These are phyloP conservation scores for Hymenoscyphus fraxineus DNA, from an alignment of 2,329 filamentous ascomycete species.

Conservation along the genomic window DNA sequence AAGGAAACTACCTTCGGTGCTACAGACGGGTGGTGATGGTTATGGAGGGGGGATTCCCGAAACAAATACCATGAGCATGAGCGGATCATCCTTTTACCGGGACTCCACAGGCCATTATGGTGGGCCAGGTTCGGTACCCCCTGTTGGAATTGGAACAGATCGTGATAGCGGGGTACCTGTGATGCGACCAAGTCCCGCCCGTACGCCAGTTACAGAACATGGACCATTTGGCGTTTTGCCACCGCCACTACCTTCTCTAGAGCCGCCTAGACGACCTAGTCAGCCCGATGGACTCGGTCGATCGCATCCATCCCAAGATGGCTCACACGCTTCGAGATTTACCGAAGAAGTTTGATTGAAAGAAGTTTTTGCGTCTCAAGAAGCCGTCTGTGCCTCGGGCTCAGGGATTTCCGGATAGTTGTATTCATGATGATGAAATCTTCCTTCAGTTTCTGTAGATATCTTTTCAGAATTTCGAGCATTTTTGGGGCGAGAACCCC, in stretches of 20 bases:
- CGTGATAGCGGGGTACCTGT: conserved; percentile 55
- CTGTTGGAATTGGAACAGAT: conserved; percentile 35
- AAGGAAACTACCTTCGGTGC: conserved; percentile 59
- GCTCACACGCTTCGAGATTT: conserved; percentile 43
- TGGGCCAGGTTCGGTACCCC: conserved; percentile 22
- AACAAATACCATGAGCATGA: conserved; percentile 39
- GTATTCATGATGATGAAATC: conserved; percentile 22
- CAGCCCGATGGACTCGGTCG: conserved; percentile 37
- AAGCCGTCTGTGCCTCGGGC: conserved; percentile 17
- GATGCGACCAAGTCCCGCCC: conserved; percentile 61
- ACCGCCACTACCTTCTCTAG: conserved; percentile 29
- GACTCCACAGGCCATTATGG: conserved; percentile 47
- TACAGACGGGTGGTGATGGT: conserved; percentile 60
- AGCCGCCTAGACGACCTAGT: conserved; percentile 17
- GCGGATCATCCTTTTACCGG: conserved; percentile 50
- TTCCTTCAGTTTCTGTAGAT: conserved; percentile 26
- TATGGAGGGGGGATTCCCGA: conserved; percentile 46
- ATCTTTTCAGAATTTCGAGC: conserved; percentile 20
- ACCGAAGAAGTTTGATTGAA: conserved; percentile 43
- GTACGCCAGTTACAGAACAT: conserved; percentile 56
- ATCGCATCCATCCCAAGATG: conserved; percentile 43
- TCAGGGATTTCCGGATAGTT: conserved; percentile 15
- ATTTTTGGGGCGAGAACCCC: conserved; percentile 9
- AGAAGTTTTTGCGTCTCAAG: conserved; percentile 21
- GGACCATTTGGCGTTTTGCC: conserved; percentile 40